Evolutionary conservation across 441 rosid genomes (phyloP).

Genomic region (Biscutella auriculata): DNA sequence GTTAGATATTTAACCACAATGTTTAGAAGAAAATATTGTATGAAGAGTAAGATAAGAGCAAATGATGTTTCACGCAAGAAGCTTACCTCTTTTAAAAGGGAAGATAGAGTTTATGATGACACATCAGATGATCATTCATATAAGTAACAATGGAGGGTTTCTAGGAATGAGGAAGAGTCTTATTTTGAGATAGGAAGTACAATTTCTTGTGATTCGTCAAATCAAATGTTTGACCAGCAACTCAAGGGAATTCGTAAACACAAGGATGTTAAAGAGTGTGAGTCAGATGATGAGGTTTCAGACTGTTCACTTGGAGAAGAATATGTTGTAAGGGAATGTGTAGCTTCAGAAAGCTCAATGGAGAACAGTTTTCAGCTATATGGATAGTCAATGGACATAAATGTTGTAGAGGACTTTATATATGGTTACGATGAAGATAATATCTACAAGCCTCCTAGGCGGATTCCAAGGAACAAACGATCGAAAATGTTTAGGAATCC

Average conservation of each 20-base stretch:
- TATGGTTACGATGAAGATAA: constrained; percentile 21
- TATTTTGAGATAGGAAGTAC: constrained; percentile 31
- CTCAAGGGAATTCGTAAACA: constrained; percentile 19
- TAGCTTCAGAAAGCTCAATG: constrained; percentile 32
- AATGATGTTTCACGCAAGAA: constrained; percentile 35
- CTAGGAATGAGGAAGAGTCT: constrained; percentile 33
- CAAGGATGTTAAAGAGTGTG: constrained; percentile 21
- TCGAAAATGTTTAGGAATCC: constrained; percentile 29
- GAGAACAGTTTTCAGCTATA: constrained; percentile 23
- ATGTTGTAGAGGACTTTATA: constrained; percentile 24
- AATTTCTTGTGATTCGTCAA: constrained; percentile 35
- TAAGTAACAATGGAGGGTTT: constrained; percentile 31
- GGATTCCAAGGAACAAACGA: constrained; percentile 29
- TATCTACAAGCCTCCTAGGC: constrained; percentile 18
- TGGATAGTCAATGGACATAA: constrained; percentile 22
- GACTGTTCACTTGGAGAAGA: constrained; percentile 33
- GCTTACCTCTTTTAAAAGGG: constrained; percentile 28
- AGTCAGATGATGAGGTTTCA: constrained; percentile 36
- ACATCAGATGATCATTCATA: constrained; percentile 32
- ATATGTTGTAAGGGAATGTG: constrained; percentile 26
- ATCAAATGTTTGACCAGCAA: constrained; percentile 32
- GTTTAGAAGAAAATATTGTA: constrained; percentile 38
- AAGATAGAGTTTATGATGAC: constrained; percentile 51
- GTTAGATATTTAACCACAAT: constrained; percentile 26
- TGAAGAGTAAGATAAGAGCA: constrained; percentile 53